Evolutionary conservation across 345 rosid genomes (phyloP).

Genomic region (Eucalyptus pauciflora): DNA sequence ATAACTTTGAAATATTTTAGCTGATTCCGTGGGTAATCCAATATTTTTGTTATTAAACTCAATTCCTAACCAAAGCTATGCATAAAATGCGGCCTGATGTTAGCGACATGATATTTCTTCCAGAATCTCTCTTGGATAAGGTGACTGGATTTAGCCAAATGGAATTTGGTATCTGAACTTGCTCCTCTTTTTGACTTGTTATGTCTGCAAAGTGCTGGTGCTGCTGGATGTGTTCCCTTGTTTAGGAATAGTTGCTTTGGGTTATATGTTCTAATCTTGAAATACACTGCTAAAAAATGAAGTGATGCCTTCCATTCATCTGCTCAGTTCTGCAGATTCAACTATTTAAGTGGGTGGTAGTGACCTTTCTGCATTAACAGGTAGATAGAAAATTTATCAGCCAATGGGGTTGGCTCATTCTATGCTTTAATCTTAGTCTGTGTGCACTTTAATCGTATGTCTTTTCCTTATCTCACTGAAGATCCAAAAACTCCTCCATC

Average conservation of each 20-base stretch:
- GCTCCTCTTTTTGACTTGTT: background rate
- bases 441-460: background rate
- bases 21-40: background rate
- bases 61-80: background rate
- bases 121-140: background rate
- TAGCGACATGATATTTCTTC: background rate
- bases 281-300: background rate
- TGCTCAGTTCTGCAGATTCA: background rate
- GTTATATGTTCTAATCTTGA: background rate
- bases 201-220: background rate
- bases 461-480: background rate
- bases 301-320: background rate
- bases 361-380: background rate
- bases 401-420: background rate
- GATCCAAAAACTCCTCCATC: background rate
- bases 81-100: background rate
- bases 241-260: background rate
- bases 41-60: background rate
- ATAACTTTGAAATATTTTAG: background rate
- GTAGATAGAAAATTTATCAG: background rate
- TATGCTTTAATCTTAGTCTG: background rate
- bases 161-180: background rate
- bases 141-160: background rate
- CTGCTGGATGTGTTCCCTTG: background rate
- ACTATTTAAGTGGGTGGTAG: background rate